Evolutionary conservation across 306 rosid species (phyloP), one percentile per base, ranked within the genome.

Genomic region (Cicer chorassanicum): DNA sequence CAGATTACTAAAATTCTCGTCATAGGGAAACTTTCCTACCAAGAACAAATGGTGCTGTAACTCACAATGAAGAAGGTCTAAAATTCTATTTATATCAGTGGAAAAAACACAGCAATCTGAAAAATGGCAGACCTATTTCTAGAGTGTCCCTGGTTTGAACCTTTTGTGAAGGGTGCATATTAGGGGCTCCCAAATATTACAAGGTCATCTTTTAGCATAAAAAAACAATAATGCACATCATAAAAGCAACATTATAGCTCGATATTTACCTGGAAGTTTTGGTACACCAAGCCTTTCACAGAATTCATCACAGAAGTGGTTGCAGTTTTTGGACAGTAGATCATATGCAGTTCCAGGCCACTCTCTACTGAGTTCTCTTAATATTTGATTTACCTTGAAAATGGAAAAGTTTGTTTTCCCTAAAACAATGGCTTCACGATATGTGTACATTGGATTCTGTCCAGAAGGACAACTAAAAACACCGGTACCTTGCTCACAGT

Each of bases 331-430:
- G 42, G 99, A n/a, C 83, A 95, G 81, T 50, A 92, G 85, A 82
- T 95, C 99, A 81, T 92, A 95, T 2, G 87, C 84, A 87, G 48
- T 73, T 73, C 99, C 98, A 72, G 96, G 96, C 99, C 99, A 95
- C 80, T 90, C 98, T 89, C 97, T 85, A 78, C 99, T 89, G 71
- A 95, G 98, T 75, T 95, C 99, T 83, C 98, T 89, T 66, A 95
- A 82, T 81, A 92, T 88, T 83, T 92, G 99, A 80, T 95, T 95
- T 54, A 92, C 92, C 84, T 88, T 82, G 81, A 80, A 89, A 80
- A 72, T 86, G 16, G 99, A 78, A 82, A 54, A 88, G 80, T 77
- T 84, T 40, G 99, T 90, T 74, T 64, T 73, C 43, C 99, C 99
- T 59, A 95, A 92, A 73, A 85, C 79, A 46, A 92, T 80, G 74